Percentiles rank a stretch among this genome's conserved stretches.
Conservation (phyloP, 108 stramenopile species). For the Parietichytrium sp. region DNA sequence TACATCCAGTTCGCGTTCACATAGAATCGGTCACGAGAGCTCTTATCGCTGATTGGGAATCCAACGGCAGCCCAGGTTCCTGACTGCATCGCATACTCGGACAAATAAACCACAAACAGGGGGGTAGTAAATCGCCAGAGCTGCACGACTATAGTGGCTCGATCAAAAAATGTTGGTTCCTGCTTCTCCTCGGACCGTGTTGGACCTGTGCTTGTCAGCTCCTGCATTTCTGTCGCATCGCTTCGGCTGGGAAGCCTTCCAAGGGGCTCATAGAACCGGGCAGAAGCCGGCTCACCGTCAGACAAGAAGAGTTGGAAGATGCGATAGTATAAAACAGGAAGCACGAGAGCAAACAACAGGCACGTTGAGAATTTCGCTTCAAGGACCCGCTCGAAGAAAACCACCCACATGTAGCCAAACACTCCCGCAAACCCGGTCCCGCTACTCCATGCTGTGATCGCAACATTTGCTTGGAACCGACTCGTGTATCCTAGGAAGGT, state of each 20-base stretch:
- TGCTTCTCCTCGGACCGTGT: no score
- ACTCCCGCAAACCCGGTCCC: slow-evolving; percentile 65
- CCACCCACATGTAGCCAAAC: slow-evolving; percentile 51
- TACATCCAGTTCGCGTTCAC: slow-evolving; percentile 73
- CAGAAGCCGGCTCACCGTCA: background rate
- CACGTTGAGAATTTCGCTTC: background rate
- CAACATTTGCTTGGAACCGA: slow-evolving; percentile 42
- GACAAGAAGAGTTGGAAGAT: background rate
- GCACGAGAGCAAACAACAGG: background rate
- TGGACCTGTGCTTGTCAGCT: background rate
- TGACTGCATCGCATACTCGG: slow-evolving; percentile 69
- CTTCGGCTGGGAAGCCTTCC: no score
- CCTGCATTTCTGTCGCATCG: no score
- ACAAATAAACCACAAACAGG: slow-evolving; percentile 72
- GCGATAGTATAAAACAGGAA: background rate
- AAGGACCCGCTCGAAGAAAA: background rate
- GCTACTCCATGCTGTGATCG: slow-evolving; percentile 59
- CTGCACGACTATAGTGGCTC: background rate
- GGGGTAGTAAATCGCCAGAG: slow-evolving; percentile 39
- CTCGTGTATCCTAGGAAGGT: slow-evolving; percentile 73
- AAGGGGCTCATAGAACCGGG: no score
- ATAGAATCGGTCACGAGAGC: slow-evolving; percentile 62
- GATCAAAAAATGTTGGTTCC: background rate
- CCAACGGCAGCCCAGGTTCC: slow-evolving; percentile 78
- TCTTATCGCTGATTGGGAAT: slow-evolving; percentile 62